Percentiles rank a stretch among this genome's conserved stretches.
These are phyloP conservation scores for Oryza nivara DNA, from an alignment of 176 grass and related monocot species.

Conservation along the genomic window DNA sequence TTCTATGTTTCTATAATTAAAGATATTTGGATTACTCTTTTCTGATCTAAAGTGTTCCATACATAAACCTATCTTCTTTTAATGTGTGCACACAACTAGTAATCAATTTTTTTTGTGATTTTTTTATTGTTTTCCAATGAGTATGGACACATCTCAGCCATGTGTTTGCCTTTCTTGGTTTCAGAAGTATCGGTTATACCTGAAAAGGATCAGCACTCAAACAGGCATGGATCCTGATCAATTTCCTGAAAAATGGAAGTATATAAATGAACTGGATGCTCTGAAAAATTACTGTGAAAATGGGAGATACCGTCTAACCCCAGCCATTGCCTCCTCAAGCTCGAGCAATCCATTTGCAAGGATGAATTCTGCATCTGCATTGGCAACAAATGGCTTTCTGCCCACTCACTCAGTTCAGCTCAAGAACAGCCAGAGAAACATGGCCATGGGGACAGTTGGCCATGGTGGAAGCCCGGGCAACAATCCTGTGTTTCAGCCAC, in stretches of 20 bases:
- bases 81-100: neutral
- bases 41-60: neutral
- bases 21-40: conserved; percentile 8
- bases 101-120: neutral
- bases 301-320: conserved; percentile 27
- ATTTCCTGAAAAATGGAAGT: conserved; percentile 19
- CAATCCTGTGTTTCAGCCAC: neutral
- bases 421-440: conserved; percentile 15
- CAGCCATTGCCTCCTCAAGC: neutral
- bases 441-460: neutral
- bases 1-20: neutral
- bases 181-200: conserved; percentile 68
- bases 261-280: conserved; percentile 5
- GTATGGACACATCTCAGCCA: conserved; percentile 35
- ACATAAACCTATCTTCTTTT: neutral
- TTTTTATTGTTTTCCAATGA: conserved; percentile 11
- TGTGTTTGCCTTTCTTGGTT: conserved; percentile 22
- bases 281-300: conserved; percentile 30
- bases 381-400: conserved; percentile 24
- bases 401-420: conserved; percentile 19
- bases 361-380: conserved; percentile 20
- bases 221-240: neutral
- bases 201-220: conserved; percentile 40
- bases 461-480: conserved; percentile 10
- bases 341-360: conserved; percentile 5